A percentile compares a stretch with the other conserved stretches of the same genome.
These are phyloP conservation scores for Trametes villosa DNA, from an alignment of 768 basidiomycete genomes.

Conservation along the genomic window DNA sequence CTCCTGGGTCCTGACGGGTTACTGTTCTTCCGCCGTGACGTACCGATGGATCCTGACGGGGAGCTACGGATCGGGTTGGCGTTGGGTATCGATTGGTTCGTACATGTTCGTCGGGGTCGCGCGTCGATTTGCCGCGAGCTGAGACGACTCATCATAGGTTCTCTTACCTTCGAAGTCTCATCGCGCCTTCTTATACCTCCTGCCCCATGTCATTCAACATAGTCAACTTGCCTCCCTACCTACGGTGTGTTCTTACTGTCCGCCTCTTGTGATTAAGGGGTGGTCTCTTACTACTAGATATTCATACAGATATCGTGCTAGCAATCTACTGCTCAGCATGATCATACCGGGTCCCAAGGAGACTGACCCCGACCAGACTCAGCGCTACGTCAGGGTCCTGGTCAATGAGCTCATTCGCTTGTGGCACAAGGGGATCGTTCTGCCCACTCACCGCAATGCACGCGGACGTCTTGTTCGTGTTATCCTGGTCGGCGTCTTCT, in stretches of 20 bases:
- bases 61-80: slow-evolving; percentile 37
- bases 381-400: not conserved
- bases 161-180: slow-evolving; percentile 40
- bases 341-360: slow-evolving; percentile 22
- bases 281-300: slow-evolving; percentile 33
- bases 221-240: slow-evolving; percentile 35
- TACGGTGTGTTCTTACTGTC: slow-evolving; percentile 35
- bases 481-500: slow-evolving; percentile 39
- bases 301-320: slow-evolving; percentile 20
- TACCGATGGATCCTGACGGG: slow-evolving; percentile 18
- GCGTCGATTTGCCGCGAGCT: not conserved
- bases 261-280: no score
- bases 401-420: slow-evolving; percentile 12
- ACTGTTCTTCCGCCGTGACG: slow-evolving; percentile 32
- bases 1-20: slow-evolving; percentile 32
- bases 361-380: slow-evolving; percentile 8
- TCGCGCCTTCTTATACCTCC: slow-evolving; percentile 41
- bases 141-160: slow-evolving; percentile 33
- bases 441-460: slow-evolving; percentile 5
- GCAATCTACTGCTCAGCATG: slow-evolving; percentile 1
- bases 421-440: slow-evolving; percentile 3
- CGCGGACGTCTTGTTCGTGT: slow-evolving; percentile 37
- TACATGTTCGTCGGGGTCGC: not conserved
- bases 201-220: slow-evolving; percentile 40
- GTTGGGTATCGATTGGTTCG: slow-evolving; percentile 37